Percentiles rank a stretch among this genome's conserved stretches.
phyloP scores from a whole-genome alignment of 306 rosid genomes.

The Phaseolus lunatus region DNA sequence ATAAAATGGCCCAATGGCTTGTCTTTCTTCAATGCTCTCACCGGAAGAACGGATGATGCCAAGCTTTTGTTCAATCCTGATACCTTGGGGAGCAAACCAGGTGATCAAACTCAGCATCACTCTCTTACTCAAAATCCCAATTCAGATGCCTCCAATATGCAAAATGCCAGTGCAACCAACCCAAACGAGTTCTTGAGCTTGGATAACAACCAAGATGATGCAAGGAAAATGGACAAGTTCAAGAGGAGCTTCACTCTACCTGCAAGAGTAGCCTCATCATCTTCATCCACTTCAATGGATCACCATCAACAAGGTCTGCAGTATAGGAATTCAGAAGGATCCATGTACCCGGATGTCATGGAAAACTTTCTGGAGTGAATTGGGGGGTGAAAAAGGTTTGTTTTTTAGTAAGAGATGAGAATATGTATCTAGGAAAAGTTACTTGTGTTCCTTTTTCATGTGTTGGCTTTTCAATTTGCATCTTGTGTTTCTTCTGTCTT shows the following conservation, averaged over 20 bases:
- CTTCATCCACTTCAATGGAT: slow-evolving; percentile 87
- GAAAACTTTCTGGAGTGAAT: slow-evolving; percentile 88
- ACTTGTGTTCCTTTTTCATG: slow-evolving; percentile 54
- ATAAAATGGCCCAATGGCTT: slow-evolving; percentile 94
- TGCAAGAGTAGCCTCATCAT: slow-evolving; percentile 80
- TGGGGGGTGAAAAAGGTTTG: slow-evolving; percentile 2
- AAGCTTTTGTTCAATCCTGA: slow-evolving; percentile 87
- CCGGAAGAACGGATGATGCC: slow-evolving; percentile 78
- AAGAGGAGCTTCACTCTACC: slow-evolving; percentile 88
- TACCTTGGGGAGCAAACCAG: slow-evolving; percentile 60
- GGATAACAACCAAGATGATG: slow-evolving; percentile 71
- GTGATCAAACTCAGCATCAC: slow-evolving; percentile 54
- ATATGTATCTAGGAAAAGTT: slow-evolving; percentile 71
- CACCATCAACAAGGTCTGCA: slow-evolving; percentile 68
- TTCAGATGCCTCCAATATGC: slow-evolving; percentile 56
- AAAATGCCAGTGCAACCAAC: slow-evolving; percentile 52
- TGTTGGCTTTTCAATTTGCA: slow-evolving; percentile 53
- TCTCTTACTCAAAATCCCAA: slow-evolving; percentile 48
- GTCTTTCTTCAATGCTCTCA: slow-evolving; percentile 89
- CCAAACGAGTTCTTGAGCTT: slow-evolving; percentile 89
- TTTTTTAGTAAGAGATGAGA: slow-evolving; percentile 47
- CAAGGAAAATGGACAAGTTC: slow-evolving; percentile 79
- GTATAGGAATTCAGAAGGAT: slow-evolving; percentile 75
- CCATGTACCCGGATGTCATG: slow-evolving; percentile 90
- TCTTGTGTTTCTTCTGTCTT: slow-evolving; percentile 56